Evolutionary conservation across 2,329 filamentous ascomycete genomes (phyloP).

Genomic region (Cytospora mali): DNA sequence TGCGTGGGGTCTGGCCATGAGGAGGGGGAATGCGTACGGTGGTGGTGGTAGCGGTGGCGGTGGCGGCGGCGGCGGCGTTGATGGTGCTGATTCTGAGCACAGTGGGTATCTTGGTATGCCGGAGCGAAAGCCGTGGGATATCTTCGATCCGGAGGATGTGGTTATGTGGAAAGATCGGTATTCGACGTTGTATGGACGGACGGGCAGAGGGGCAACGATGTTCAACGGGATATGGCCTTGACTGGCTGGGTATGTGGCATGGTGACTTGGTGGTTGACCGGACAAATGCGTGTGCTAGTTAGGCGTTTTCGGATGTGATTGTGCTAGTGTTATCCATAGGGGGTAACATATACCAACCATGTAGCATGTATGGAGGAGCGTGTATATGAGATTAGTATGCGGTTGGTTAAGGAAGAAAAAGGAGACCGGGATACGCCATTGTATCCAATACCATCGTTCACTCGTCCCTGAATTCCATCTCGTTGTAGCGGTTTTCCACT

Average conservation of each 20-base stretch:
- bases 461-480: neutral
- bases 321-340: neutral
- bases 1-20: slow-evolving; percentile 50
- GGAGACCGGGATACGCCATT: neutral
- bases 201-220: slow-evolving; percentile 24
- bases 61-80: slow-evolving; percentile 3
- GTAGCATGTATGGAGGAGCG: neutral
- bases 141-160: slow-evolving; percentile 23
- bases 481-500: neutral
- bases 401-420: neutral
- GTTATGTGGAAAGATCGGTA: slow-evolving; percentile 39
- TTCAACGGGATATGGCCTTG: slow-evolving; percentile 26
- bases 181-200: slow-evolving; percentile 37
- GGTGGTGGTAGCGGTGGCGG: slow-evolving; percentile 7
- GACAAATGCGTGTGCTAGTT: neutral
- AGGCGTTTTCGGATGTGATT: neutral
- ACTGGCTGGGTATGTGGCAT: slow-evolving; percentile 19
- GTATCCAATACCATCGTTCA: neutral
- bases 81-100: slow-evolving; percentile 5
- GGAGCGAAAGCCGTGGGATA: slow-evolving; percentile 1
- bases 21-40: slow-evolving; percentile 38
- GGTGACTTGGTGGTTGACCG: neutral
- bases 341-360: neutral
- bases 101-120: slow-evolving; percentile 5
- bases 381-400: neutral